Base-by-base conservation (phyloP, 805 yeast genomes). In the Cyberlindnera misumaiensis region DNA sequence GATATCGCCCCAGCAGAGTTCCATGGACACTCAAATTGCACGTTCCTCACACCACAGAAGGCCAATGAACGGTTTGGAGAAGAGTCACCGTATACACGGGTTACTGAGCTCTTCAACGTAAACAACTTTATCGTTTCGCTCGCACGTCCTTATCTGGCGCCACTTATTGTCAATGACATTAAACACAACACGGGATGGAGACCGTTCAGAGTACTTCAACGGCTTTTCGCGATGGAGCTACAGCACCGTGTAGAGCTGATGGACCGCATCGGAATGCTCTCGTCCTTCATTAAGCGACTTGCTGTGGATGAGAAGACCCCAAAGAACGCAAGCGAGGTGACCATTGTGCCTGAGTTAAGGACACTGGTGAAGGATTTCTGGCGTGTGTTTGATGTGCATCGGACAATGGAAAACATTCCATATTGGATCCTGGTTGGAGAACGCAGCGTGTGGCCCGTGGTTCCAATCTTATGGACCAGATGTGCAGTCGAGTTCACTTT, bases 381-480 rank as follows among this genome's bases (percentile, higher is more conserved):
- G 3, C 45, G 58, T 28, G 57, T 55, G 7, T 55, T 55, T 38
- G 65, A 87, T 48, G 74, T 86, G 44, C 80, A 87, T 32, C 67
- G 87, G 47, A 80, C 88, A 0, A 74, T 87, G 52, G 95, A 87
- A 54, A 88, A 86, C 56, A 81, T 88, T 16, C 83, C 87, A 5
- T 86, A 87, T 55, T 90, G 97, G 95, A 77, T 88, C 11, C 65
- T 73, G 37, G 86, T 89, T 25, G 98, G 98, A 5, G 97, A 90
- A 58, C 68, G 83, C 46, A 83, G 95, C 32, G 87, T 88, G 2
- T 93, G 97, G 97, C 95, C 96, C 1, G 73, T 86, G 36, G 68
- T 86, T 44, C 86, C 96, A 0, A 65, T 88, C 28, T 67, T 93
- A 24, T 80, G 88, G 77, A 83, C 95, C 1, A 67, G 98, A 34